Evolutionary conservation across 306 rosid genomes (phyloP).

Genomic region (Lathyrus aphaca): DNA sequence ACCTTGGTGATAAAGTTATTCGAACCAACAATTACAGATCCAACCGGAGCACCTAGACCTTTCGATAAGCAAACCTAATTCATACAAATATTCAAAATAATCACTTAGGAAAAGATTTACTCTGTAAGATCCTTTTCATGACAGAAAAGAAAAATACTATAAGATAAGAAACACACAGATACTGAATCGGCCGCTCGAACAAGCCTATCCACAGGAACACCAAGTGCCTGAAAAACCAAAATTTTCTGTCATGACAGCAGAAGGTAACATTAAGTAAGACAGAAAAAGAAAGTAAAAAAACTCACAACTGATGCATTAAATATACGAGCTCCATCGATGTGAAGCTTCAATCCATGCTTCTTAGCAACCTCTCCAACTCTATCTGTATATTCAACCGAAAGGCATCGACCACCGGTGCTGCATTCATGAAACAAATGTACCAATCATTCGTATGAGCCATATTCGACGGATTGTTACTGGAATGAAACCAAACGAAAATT

Average conservation of each 20-base stretch:
- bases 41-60: slow-evolving; percentile 96
- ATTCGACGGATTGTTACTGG: background rate
- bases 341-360: slow-evolving; percentile 86
- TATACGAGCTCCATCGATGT: slow-evolving; percentile 91
- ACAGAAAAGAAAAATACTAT: slow-evolving; percentile 24
- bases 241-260: slow-evolving; percentile 27
- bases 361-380: slow-evolving; percentile 82
- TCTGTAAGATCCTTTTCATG: slow-evolving; percentile 8
- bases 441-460: slow-evolving; percentile 5
- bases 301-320: slow-evolving; percentile 88
- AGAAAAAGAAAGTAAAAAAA: background rate
- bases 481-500: background rate
- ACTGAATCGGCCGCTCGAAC: slow-evolving; percentile 97
- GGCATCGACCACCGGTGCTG: slow-evolving; percentile 85
- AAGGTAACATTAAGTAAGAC: background rate
- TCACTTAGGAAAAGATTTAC: background rate
- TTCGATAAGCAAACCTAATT: slow-evolving; percentile 85
- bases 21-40: slow-evolving; percentile 85
- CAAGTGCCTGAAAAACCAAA: slow-evolving; percentile 71
- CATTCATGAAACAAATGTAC: slow-evolving; percentile 38
- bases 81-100: slow-evolving; percentile 34
- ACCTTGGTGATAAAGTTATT: slow-evolving; percentile 78
- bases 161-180: slow-evolving; percentile 39
- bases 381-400: slow-evolving; percentile 77
- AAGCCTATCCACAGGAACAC: slow-evolving; percentile 79